phyloP scores from a whole-genome alignment of 179 eudicot species.

The Silene noctiflora region DNA sequence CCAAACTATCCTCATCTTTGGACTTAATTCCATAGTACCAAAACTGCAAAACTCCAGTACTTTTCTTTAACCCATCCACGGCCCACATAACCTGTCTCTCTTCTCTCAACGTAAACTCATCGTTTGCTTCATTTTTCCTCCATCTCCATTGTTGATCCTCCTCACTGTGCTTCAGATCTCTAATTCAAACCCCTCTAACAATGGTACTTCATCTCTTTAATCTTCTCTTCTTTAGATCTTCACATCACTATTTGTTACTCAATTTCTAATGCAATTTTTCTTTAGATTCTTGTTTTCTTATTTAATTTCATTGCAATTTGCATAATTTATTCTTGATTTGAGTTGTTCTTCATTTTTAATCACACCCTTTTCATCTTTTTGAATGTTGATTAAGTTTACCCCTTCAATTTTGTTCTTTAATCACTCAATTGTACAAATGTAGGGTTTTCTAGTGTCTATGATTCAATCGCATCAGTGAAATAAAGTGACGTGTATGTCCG shows the following conservation, averaged over 20 bases:
- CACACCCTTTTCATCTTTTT: constrained; percentile 4
- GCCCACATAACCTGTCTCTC: neutral
- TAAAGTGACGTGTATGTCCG: neutral
- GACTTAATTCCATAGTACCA: no score
- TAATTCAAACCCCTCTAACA: neutral
- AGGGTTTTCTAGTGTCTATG: neutral
- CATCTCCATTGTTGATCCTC: constrained; percentile 6
- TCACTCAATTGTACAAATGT: neutral
- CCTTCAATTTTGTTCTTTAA: neutral
- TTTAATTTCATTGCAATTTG: neutral
- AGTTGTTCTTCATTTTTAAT: neutral
- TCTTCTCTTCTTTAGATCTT: neutral
- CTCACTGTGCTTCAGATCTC: constrained; percentile 13
- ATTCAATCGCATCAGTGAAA: neutral
- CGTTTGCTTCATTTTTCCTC: neutral
- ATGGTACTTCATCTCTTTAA: constrained; percentile 7
- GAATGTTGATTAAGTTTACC: neutral
- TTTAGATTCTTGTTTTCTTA: neutral
- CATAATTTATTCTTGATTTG: constrained; percentile 1
- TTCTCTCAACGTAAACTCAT: neutral
- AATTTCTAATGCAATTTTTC: neutral
- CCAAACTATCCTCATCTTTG: no score
- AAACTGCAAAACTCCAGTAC: no score
- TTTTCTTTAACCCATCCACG: neutral
- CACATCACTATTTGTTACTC: neutral